These are phyloP conservation scores for Coemansia sp. DNA, from an alignment of 192 early-diverging fungal species.

Conservation along the genomic window DNA sequence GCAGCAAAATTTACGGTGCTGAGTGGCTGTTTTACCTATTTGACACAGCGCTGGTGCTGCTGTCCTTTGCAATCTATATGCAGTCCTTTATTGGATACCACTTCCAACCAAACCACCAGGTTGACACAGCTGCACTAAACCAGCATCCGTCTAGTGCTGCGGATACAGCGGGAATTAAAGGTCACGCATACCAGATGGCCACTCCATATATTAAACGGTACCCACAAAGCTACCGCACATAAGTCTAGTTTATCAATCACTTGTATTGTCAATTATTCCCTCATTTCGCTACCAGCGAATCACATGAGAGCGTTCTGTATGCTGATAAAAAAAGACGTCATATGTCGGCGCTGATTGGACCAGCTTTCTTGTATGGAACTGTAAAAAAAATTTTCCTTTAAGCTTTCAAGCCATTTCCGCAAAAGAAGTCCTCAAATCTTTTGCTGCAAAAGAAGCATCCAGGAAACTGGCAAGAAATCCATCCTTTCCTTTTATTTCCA, in stretches of 20 bases:
- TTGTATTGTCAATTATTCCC: background rate
- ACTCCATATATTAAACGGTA: constrained; percentile 1
- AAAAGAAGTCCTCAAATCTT: background rate
- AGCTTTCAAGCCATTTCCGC: background rate
- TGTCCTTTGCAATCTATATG: constrained; percentile 34
- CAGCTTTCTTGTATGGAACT: background rate
- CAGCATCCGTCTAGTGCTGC: background rate
- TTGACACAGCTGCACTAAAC: background rate
- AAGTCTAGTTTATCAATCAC: background rate
- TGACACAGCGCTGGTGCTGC: constrained; percentile 38
- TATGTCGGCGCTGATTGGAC: background rate
- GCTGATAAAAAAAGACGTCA: no score
- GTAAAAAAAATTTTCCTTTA: background rate
- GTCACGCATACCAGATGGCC: constrained; percentile 8
- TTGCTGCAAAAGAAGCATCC: no score
- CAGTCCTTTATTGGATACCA: constrained; percentile 31
- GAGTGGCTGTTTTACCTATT: constrained; percentile 54
- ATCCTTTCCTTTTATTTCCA: no score
- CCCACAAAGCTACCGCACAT: constrained; percentile 8
- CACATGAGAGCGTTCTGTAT: background rate
- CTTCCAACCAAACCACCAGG: constrained; percentile 2
- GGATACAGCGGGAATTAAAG: background rate
- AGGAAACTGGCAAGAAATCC: no score
- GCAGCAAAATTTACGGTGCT: constrained; percentile 37
- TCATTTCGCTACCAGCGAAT: background rate